Percentiles rank a stretch among this genome's conserved stretches.
Conservation (phyloP, 768 basidiomycete genomes). For the Tubosaeta brunneosetosa region DNA sequence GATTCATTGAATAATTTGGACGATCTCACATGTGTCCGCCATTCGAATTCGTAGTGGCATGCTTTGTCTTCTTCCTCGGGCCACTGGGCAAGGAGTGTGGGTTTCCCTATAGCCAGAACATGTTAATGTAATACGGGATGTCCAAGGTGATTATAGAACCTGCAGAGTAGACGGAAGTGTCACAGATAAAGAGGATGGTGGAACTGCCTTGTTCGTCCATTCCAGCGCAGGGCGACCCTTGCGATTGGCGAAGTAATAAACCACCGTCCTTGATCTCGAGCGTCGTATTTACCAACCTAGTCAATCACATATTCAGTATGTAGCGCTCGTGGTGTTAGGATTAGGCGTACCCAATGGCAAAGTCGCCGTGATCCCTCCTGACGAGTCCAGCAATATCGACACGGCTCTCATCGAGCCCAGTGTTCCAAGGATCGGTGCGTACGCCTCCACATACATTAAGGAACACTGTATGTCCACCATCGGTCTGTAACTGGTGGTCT, state of each 20-base stretch:
- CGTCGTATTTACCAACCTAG: slow-evolving; percentile 51
- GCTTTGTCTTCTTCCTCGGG: slow-evolving; percentile 54
- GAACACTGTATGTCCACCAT: slow-evolving; percentile 42
- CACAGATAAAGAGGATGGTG: slow-evolving; percentile 74
- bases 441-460: slow-evolving; percentile 65
- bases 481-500: slow-evolving; percentile 55
- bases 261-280: slow-evolving; percentile 48
- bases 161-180: slow-evolving; percentile 52
- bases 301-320: background rate
- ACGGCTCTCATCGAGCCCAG: slow-evolving; percentile 43
- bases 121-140: background rate
- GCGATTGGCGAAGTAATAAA: slow-evolving; percentile 52
- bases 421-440: slow-evolving; percentile 52
- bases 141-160: slow-evolving; percentile 30
- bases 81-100: slow-evolving; percentile 60
- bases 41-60: slow-evolving; percentile 82
- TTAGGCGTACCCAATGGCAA: slow-evolving; percentile 60
- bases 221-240: slow-evolving; percentile 63
- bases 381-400: slow-evolving; percentile 60
- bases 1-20: background rate
- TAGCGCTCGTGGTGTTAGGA: background rate
- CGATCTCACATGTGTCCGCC: slow-evolving; percentile 67
- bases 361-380: slow-evolving; percentile 58
- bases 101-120: slow-evolving; percentile 33
- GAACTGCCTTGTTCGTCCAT: slow-evolving; percentile 52